phyloP scores from a whole-genome alignment of 768 basidiomycete genomes.

The Solioccasus polychromus region DNA sequence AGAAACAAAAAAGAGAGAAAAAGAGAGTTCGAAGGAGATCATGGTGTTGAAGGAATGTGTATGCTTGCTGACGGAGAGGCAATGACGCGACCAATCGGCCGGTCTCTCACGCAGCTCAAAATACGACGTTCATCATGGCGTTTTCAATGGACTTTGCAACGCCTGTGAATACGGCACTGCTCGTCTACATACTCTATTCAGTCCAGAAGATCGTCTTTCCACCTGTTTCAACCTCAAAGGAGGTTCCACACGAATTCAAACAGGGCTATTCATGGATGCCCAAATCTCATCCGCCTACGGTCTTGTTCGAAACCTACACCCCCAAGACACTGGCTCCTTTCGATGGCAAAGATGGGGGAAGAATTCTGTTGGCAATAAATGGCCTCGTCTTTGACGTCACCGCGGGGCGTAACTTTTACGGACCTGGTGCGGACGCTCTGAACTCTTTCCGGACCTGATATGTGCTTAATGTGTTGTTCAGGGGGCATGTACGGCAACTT shows the following conservation, averaged over 20 bases:
- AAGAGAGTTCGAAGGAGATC: too few species aligned
- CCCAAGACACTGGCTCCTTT: conserved; percentile 71
- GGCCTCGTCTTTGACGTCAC: conserved; percentile 93
- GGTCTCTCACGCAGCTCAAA: conserved; percentile 20
- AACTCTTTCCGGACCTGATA: not conserved
- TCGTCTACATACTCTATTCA: conserved; percentile 76
- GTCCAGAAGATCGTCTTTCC: conserved; percentile 75
- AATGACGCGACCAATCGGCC: too few species aligned
- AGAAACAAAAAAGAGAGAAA: too few species aligned
- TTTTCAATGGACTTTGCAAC: conserved; percentile 56
- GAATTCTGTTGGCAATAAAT: conserved; percentile 85
- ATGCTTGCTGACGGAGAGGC: too few species aligned
- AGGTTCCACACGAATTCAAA: conserved; percentile 69
- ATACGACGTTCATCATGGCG: conserved; percentile 29
- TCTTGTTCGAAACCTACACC: conserved; percentile 76
- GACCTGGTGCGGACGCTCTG: conserved; percentile 65
- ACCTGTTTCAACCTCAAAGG: conserved; percentile 45
- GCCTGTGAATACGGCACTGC: conserved; percentile 75
- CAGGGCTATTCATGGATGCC: conserved; percentile 92
- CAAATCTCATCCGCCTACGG: conserved; percentile 70
- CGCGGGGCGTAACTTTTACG: conserved; percentile 87
- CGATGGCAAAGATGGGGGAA: conserved; percentile 57
- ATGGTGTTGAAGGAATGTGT: too few species aligned
- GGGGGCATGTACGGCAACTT: conserved; percentile 98
- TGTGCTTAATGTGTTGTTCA: conserved; percentile 26